These are phyloP conservation scores for Erysimum cheiranthoides DNA, from an alignment of 345 rosid genomes.

Conservation along the genomic window DNA sequence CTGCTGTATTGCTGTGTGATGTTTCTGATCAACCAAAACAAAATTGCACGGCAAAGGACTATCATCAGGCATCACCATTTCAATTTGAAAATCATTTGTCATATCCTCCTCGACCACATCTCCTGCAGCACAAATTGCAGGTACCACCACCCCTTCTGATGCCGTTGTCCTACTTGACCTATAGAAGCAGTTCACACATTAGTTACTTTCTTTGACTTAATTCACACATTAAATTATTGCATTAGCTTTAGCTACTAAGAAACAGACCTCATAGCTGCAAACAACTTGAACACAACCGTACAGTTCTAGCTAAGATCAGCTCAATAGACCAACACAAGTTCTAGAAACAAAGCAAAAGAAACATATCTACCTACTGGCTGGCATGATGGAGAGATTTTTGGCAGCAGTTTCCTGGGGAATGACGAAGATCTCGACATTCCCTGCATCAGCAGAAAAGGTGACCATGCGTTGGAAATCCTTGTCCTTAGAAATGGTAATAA, in stretches of 20 bases:
- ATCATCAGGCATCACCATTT: constrained; percentile 48
- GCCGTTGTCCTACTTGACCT: constrained; percentile 80
- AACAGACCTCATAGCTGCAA: not conserved
- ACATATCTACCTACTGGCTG: constrained; percentile 67
- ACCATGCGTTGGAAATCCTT: constrained; percentile 89
- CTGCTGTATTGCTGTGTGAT: constrained; percentile 65
- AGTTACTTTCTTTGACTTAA: constrained; percentile 1
- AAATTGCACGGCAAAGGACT: constrained; percentile 53
- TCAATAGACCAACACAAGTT: not conserved
- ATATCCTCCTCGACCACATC: constrained; percentile 43
- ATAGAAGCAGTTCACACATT: constrained; percentile 35
- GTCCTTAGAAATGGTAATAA: constrained; percentile 85
- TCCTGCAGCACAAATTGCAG: constrained; percentile 51
- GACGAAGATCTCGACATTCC: constrained; percentile 70
- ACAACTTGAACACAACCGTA: not conserved
- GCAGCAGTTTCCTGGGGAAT: constrained; percentile 65
- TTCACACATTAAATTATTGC: not conserved
- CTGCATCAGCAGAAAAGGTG: constrained; percentile 70
- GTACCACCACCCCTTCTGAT: constrained; percentile 61
- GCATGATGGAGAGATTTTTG: constrained; percentile 60
- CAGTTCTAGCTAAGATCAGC: constrained; percentile 1
- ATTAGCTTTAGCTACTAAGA: not conserved
- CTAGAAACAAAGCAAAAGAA: constrained; percentile 1
- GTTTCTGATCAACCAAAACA: constrained; percentile 56
- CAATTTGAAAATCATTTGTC: constrained; percentile 42